Evolutionary conservation across 2,329 filamentous ascomycete genomes (phyloP).

Genomic region (Epichloe gansuensis): DNA sequence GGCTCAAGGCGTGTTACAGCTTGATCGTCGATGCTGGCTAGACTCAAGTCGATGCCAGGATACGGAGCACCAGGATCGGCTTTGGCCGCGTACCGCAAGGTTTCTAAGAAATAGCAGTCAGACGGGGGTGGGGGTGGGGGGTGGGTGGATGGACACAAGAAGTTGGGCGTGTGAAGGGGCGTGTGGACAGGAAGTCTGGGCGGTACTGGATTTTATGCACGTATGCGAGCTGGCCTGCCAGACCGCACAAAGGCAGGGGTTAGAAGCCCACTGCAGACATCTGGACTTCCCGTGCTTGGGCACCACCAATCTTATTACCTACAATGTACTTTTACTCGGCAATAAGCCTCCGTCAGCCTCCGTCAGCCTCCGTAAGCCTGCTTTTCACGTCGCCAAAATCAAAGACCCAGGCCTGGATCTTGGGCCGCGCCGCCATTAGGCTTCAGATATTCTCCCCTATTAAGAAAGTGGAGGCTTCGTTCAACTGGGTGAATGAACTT

Average conservation of each 20-base stretch:
- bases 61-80: conserved; percentile 6
- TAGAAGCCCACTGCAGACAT: too few relatives aligned
- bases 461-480: background rate
- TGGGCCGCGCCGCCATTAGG: background rate
- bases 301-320: background rate
- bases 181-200: background rate
- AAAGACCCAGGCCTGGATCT: background rate
- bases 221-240: conserved; percentile 2
- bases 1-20: conserved; percentile 1
- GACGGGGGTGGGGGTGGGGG: background rate
- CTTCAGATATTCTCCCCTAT: too few relatives aligned
- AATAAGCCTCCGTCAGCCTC: too few relatives aligned
- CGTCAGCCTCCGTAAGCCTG: background rate
- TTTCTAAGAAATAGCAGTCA: conserved; percentile 1
- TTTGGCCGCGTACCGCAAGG: conserved; percentile 7
- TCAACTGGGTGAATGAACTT: background rate
- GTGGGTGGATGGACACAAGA: background rate
- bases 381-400: background rate
- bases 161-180: background rate
- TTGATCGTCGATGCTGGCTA: conserved; percentile 8
- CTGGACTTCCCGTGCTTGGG: background rate
- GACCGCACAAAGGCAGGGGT: background rate
- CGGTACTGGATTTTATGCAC: conserved; percentile 1
- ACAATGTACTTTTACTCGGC: too few relatives aligned
- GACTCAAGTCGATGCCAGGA: background rate